A percentile compares a stretch with the other conserved stretches of the same genome.
Evolutionary conservation across 1,139 yeast genomes (phyloP).

Genomic region (Blastobotrys raffinosifermentans): DNA sequence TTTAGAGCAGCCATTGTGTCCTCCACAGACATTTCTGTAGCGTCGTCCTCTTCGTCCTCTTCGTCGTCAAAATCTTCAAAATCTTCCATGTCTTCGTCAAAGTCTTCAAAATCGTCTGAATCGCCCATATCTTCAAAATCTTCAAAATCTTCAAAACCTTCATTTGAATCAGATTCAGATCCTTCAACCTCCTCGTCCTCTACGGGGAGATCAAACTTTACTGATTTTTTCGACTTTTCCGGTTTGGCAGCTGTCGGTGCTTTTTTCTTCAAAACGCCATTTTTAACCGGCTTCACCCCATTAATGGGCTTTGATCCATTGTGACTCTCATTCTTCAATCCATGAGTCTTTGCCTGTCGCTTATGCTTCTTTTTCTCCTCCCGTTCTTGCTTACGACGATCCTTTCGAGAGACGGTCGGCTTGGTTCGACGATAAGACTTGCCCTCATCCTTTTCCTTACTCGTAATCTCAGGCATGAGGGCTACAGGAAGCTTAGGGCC

Average conservation of each 20-base stretch:
- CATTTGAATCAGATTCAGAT: constrained; percentile 16
- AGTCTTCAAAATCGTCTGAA: constrained; percentile 19
- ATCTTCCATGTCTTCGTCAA: constrained; percentile 18
- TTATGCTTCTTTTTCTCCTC: constrained; percentile 44
- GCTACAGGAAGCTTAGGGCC: no score
- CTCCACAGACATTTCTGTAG: constrained; percentile 16
- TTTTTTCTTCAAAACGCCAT: constrained; percentile 9
- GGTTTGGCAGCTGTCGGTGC: not conserved
- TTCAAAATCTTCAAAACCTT: constrained; percentile 15
- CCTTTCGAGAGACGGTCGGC: constrained; percentile 49
- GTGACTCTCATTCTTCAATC: constrained; percentile 8
- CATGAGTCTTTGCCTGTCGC: constrained; percentile 3
- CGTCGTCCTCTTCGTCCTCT: constrained; percentile 26
- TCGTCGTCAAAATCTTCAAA: constrained; percentile 21
- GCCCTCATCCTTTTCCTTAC: no score
- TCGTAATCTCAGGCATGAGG: no score
- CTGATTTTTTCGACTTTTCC: constrained; percentile 16
- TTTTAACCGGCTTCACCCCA: constrained; percentile 13
- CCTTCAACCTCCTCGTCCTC: constrained; percentile 9
- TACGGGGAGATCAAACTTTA: constrained; percentile 8
- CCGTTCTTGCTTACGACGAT: constrained; percentile 52
- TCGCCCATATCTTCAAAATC: constrained; percentile 28
- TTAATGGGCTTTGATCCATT: constrained; percentile 7
- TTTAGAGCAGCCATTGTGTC: constrained; percentile 26
- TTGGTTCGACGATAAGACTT: no score